These are phyloP conservation scores for Ustilago loliicola DNA, from an alignment of 1,284 basidiomycete species.

Conservation along the genomic window DNA sequence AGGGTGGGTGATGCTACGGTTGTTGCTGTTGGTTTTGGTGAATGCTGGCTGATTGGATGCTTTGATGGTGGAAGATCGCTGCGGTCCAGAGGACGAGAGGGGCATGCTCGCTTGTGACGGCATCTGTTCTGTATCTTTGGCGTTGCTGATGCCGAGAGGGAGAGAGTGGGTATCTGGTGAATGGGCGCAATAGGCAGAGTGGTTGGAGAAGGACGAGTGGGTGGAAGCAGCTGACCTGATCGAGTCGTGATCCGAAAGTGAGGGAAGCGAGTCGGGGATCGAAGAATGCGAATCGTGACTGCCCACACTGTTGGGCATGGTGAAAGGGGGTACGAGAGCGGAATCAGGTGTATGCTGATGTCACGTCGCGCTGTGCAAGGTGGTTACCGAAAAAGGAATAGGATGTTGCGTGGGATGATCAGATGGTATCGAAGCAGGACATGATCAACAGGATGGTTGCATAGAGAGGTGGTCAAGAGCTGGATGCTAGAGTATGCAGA, in stretches of 20 bases:
- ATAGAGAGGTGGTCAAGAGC: background rate
- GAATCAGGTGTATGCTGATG: background rate
- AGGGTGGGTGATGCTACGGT: background rate
- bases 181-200: constrained; percentile 12
- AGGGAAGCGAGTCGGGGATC: constrained; percentile 28
- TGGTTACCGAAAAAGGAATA: background rate
- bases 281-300: constrained; percentile 36
- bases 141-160: background rate
- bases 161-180: constrained; percentile 19
- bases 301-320: constrained; percentile 30
- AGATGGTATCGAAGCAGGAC: background rate
- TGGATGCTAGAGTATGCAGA: background rate
- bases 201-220: constrained; percentile 19
- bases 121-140: constrained; percentile 4
- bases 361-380: constrained; percentile 1
- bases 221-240: constrained; percentile 20
- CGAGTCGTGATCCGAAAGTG: constrained; percentile 26
- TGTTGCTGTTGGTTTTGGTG: background rate
- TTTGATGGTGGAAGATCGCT: constrained; percentile 34
- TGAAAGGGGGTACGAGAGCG: background rate
- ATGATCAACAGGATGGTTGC: constrained; percentile 2
- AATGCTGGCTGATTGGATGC: constrained; percentile 15
- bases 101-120: background rate
- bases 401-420: constrained; percentile 2
- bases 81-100: constrained; percentile 7